phyloP scores from a whole-genome alignment of 2,329 filamentous ascomycete species.

The Ilyonectria destructans region DNA sequence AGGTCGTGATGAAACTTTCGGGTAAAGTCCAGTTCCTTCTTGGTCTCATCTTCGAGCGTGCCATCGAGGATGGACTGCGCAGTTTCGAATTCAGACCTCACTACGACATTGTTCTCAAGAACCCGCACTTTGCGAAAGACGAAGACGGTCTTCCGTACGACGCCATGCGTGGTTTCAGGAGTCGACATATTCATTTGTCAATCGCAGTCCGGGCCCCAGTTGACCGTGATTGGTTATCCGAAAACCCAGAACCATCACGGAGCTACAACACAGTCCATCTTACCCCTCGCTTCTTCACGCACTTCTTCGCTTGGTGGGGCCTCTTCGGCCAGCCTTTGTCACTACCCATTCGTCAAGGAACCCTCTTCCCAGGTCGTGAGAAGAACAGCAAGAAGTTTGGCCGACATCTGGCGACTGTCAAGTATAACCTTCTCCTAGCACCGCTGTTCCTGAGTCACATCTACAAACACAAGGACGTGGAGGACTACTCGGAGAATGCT shows the following conservation, averaged over 20 bases:
- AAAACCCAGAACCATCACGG: constrained; percentile 81
- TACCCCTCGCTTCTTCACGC: constrained; percentile 95
- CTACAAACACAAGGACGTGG: constrained; percentile 97
- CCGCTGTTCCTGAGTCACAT: constrained; percentile 96
- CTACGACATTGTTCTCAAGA: constrained; percentile 90
- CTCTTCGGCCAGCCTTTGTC: constrained; percentile 97
- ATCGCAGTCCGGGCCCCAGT: constrained; percentile 91
- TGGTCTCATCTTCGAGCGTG: constrained; percentile 92
- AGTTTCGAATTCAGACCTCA: constrained; percentile 94
- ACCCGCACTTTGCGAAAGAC: constrained; percentile 80
- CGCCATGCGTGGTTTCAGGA: constrained; percentile 96
- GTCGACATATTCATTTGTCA: constrained; percentile 96
- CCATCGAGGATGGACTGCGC: constrained; percentile 79
- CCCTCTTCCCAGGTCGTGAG: constrained; percentile 91
- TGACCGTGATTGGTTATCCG: constrained; percentile 87
- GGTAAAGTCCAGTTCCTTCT: constrained; percentile 95
- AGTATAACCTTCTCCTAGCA: constrained; percentile 94
- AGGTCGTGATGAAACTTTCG: constrained; percentile 98
- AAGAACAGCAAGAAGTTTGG: constrained; percentile 99
- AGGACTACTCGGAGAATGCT: constrained; percentile 83
- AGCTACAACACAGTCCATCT: constrained; percentile 98
- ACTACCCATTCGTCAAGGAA: constrained; percentile 92
- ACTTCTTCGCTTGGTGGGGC: constrained; percentile 98
- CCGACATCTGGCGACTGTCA: constrained; percentile 96
- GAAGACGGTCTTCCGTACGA: constrained; percentile 79